A percentile compares a stretch with the other conserved stretches of the same genome.
Evolutionary conservation across 768 basidiomycete species (phyloP).

Genomic region (Mycena vitilis): DNA sequence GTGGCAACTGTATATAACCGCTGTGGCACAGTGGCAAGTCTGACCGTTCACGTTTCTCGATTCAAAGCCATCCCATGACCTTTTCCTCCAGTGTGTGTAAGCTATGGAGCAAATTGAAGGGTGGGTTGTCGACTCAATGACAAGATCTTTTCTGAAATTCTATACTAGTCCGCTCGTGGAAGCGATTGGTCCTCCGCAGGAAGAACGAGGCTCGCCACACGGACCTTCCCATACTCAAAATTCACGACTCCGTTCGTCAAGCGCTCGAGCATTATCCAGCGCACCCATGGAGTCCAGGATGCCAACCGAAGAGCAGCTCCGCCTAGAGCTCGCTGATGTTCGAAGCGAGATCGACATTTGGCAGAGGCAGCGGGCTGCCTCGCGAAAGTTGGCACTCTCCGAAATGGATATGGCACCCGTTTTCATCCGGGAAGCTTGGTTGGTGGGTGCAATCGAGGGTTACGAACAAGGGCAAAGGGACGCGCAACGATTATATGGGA

Average conservation of each 20-base stretch:
- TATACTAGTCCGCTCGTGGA: background rate
- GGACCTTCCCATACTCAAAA: background rate
- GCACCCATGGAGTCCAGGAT: background rate
- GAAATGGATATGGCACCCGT: too few species aligned
- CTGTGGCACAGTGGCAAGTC: too few species aligned
- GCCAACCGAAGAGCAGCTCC: background rate
- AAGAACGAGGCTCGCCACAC: background rate
- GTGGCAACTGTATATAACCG: background rate
- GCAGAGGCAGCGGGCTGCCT: background rate
- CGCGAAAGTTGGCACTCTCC: too few species aligned
- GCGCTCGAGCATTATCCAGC: slow-evolving; percentile 11
- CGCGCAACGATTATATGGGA: too few species aligned
- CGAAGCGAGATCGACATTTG: background rate
- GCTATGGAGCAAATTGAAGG: background rate
- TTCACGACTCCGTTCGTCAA: background rate
- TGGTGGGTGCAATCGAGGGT: too few species aligned
- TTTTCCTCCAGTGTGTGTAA: background rate
- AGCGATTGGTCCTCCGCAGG: background rate
- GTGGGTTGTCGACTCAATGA: background rate
- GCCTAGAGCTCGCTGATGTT: background rate
- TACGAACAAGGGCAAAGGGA: background rate
- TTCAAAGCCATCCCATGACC: background rate
- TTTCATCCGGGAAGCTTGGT: too few species aligned
- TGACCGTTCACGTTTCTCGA: background rate
- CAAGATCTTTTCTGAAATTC: background rate